Percentiles rank a stretch among this genome's conserved stretches.
phyloP scores from a whole-genome alignment of 305 asterid genomes.

The Fraxinus latifolia region DNA sequence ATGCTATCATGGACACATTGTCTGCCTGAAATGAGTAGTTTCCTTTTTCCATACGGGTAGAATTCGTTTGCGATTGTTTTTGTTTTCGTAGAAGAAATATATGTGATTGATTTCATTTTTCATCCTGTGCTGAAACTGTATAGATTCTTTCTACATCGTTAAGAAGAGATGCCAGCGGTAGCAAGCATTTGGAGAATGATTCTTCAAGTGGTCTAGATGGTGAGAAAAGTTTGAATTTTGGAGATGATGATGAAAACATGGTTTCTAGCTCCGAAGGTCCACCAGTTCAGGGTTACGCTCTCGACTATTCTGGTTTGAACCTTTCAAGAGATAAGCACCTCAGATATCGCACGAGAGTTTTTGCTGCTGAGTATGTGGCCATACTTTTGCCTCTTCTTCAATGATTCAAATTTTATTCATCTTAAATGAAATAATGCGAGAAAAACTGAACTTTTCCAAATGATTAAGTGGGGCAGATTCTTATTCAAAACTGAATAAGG shows the following conservation, averaged over 20 bases:
- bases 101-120: constrained; percentile 4
- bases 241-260: constrained; percentile 90
- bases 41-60: constrained; percentile 3
- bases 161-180: constrained; percentile 46
- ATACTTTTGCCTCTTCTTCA: constrained; percentile 15
- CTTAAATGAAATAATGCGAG: neutral
- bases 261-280: constrained; percentile 65
- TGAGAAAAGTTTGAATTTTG: constrained; percentile 46
- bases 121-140: constrained; percentile 19
- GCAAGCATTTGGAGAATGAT: constrained; percentile 45
- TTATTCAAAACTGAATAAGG: neutral
- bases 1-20: neutral
- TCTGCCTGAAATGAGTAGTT: constrained; percentile 5
- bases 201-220: constrained; percentile 64
- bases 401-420: neutral
- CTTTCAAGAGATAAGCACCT: constrained; percentile 82
- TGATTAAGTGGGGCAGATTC: neutral
- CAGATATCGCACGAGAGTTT: constrained; percentile 94
- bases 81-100: constrained; percentile 4
- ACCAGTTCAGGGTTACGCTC: constrained; percentile 34
- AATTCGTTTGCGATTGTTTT: constrained; percentile 10
- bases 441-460: neutral
- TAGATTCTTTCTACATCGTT: constrained; percentile 86
- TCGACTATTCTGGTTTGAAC: constrained; percentile 51
- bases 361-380: constrained; percentile 93